Base-by-base conservation (phyloP, 805 yeast species). In the Jamesozyma spencerorum region DNA sequence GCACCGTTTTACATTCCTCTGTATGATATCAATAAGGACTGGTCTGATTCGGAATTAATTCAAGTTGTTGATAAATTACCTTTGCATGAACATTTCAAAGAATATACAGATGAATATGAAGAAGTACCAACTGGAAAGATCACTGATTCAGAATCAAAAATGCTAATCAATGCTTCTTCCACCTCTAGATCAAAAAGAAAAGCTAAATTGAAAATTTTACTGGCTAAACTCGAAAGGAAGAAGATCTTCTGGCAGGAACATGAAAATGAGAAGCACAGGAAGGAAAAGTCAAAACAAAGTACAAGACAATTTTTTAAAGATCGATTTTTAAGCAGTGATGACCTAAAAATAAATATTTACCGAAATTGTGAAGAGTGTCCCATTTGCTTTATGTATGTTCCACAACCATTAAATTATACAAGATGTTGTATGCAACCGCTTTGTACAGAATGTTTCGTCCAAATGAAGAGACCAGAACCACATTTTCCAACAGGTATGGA, bases 391-490 rank as follows among this genome's bases (percentile, higher is more conserved):
- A 22, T 35, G n/a, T 27, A 26, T 26, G 12, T 26, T 4, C 37
- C 97, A 1, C 70, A 74, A 20, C 74, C 77, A 51, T 61, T 88
- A 46, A 92, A 92, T 64, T 60, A 72, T 38, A 80, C 94, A 8
- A 70, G 94, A 33, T 90, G 98, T 61, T 90, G 98, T 59, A 73
- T 74, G 37, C 97, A 90, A 60, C 88, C 94, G 1, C 86, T 90
- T 18, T 92, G 98, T 63, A 74, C 95, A 2, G 97, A 90, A 63
- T 90, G 98, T 58, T 90, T 90, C 72, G 97, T 90, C 12, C 97
- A 90, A 62, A 86, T 90, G 58, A 86, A 84, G 59, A 72, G 97
- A 38, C 8, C 22, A 26, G 37, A 26, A 14, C 37, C 37, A 11
- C 33, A 30, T 30, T 27, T 27, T 13, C 18, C 19, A 3, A 18